phyloP scores from a whole-genome alignment of 345 rosid genomes.

The Angophora floribunda region DNA sequence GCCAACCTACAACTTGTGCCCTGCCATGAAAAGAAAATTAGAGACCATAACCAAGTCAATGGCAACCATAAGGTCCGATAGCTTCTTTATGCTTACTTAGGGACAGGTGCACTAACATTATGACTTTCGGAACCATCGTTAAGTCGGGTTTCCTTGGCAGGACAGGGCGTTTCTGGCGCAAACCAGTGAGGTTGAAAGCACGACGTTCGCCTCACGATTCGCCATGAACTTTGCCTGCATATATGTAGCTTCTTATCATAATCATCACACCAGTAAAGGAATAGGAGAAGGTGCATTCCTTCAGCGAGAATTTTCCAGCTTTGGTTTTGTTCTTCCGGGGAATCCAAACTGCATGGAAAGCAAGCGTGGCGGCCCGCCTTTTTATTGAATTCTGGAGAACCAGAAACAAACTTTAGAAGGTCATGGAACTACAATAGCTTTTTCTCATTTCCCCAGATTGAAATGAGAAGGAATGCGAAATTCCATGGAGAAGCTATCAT shows the following conservation, averaged over 20 bases:
- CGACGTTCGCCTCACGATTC: slow-evolving; percentile 16
- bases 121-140: background rate
- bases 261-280: background rate
- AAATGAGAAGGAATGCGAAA: background rate
- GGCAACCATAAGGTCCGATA: background rate
- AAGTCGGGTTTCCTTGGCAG: slow-evolving; percentile 11
- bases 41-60: background rate
- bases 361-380: background rate
- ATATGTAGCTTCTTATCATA: background rate
- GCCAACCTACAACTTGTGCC: slow-evolving; percentile 85
- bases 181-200: slow-evolving; percentile 22
- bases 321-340: background rate
- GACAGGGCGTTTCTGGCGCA: slow-evolving; percentile 23
- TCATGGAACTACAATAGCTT: background rate
- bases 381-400: background rate
- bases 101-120: slow-evolving; percentile 30
- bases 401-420: background rate
- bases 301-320: background rate
- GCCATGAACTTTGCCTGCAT: slow-evolving; percentile 39
- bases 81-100: slow-evolving; percentile 30
- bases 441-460: background rate
- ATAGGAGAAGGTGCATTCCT: background rate
- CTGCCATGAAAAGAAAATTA: slow-evolving; percentile 9
- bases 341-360: background rate
- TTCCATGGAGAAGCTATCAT: background rate